phyloP scores from a whole-genome alignment of 495 filamentous ascomycete species.

The Chaetomidium leptoderma region DNA sequence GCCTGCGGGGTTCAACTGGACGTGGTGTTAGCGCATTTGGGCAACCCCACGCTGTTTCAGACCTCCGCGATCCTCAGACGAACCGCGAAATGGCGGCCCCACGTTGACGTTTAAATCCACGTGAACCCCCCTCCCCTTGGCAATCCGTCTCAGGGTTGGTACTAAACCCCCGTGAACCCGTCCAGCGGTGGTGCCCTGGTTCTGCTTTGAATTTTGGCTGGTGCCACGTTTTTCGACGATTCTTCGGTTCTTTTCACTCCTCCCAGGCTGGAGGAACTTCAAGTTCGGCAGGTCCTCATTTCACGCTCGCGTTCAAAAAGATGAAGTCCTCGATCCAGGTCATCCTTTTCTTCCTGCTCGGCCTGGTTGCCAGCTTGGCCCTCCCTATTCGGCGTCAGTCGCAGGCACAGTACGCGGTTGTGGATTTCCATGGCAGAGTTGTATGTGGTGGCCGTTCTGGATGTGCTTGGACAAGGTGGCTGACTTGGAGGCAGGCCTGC shows the following conservation, averaged over 20 bases:
- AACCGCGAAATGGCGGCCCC: neutral
- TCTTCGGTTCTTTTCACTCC: neutral
- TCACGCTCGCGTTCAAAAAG: neutral
- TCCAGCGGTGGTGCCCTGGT: neutral
- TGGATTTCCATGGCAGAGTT: neutral
- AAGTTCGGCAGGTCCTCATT: neutral
- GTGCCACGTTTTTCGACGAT: neutral
- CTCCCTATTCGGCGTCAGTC: neutral
- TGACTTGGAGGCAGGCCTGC: slow-evolving; percentile 10
- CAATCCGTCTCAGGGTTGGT: neutral
- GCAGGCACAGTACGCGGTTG: neutral
- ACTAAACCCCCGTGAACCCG: neutral
- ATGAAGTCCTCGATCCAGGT: slow-evolving; percentile 13
- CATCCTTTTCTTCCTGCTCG: slow-evolving; percentile 9
- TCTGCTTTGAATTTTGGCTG: neutral
- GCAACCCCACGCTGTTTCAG: slow-evolving; percentile 6
- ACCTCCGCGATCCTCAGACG: slow-evolving; percentile 1
- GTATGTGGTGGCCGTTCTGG: neutral
- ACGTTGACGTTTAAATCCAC: neutral
- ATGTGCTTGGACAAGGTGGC: neutral
- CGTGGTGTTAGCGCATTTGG: neutral
- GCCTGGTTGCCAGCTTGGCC: slow-evolving; percentile 10
- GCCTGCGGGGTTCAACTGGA: too few species aligned
- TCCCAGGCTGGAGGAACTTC: neutral
- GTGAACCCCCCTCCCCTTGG: neutral